Conservation (phyloP, 176 grass and related monocot species). For the Rhynchospora tenuis region DNA sequence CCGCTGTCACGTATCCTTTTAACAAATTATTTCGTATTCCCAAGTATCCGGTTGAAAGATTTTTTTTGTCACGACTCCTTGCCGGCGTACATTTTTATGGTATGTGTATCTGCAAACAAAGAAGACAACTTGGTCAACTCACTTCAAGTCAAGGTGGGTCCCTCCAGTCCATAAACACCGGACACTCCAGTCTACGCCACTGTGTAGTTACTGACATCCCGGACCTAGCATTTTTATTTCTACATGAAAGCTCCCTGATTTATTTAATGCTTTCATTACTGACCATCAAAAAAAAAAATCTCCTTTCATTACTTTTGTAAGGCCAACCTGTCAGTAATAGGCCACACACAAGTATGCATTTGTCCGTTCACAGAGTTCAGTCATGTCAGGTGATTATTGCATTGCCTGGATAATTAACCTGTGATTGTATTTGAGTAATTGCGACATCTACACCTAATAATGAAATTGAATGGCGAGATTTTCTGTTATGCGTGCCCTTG, state of each 20-base stretch:
- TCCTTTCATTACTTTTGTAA: too few species aligned
- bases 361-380: neutral
- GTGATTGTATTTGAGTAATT: constrained; percentile 10
- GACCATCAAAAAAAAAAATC: too few species aligned
- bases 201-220: neutral
- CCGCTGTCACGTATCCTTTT: neutral
- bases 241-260: too few species aligned
- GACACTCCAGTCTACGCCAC: neutral
- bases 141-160: neutral
- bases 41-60: too few species aligned
- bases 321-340: neutral
- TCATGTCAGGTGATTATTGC: neutral
- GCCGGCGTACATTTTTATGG: neutral
- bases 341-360: neutral
- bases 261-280: too few species aligned
- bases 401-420: neutral
- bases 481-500: constrained; percentile 15
- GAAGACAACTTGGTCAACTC: neutral
- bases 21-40: neutral
- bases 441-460: neutral
- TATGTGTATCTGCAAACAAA: neutral
- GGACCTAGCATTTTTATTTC: neutral
- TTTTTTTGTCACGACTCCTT: neutral
- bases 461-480: neutral
- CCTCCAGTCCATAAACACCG: neutral